Percentiles rank a stretch among this genome's conserved stretches.
Conservation (phyloP, 192 early-diverging fungal species). For the Coemansia sp. region DNA sequence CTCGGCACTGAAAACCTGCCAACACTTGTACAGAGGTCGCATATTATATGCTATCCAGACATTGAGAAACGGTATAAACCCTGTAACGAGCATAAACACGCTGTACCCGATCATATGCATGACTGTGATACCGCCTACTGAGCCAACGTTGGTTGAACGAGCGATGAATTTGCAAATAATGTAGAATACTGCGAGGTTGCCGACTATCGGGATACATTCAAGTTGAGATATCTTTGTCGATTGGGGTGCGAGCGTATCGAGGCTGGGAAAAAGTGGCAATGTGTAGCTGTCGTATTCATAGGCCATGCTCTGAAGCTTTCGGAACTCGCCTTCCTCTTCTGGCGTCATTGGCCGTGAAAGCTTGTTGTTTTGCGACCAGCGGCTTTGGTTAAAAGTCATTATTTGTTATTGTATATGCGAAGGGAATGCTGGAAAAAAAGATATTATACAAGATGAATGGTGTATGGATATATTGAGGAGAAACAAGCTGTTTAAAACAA, state of each 20-base stretch:
- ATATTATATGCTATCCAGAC: constrained; percentile 40
- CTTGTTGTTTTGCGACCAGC: neutral
- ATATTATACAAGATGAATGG: neutral
- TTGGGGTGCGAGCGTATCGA: constrained; percentile 28
- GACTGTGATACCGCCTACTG: constrained; percentile 22
- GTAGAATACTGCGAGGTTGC: constrained; percentile 36
- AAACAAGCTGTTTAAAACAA: too few relatives aligned
- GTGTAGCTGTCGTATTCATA: constrained; percentile 48
- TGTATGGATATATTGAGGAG: too few relatives aligned
- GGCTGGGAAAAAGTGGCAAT: constrained; percentile 30
- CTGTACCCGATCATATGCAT: constrained; percentile 20
- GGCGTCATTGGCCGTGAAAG: constrained; percentile 26
- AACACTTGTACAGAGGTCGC: constrained; percentile 39
- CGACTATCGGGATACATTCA: constrained; percentile 45
- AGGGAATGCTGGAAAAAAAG: neutral
- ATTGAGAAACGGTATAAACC: constrained; percentile 48
- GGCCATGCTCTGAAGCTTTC: constrained; percentile 30
- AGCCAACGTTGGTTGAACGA: constrained; percentile 23
- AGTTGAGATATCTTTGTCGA: constrained; percentile 48
- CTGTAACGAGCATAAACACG: constrained; percentile 21
- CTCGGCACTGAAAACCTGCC: constrained; percentile 41
- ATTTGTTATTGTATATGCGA: neutral
- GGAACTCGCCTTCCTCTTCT: constrained; percentile 32
- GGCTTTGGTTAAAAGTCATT: neutral
- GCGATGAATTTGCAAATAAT: constrained; percentile 27